Evolutionary conservation across 257 asterid genomes (phyloP), one percentile per base, ranked within the genome.

Genomic region (Gentiana straminea): DNA sequence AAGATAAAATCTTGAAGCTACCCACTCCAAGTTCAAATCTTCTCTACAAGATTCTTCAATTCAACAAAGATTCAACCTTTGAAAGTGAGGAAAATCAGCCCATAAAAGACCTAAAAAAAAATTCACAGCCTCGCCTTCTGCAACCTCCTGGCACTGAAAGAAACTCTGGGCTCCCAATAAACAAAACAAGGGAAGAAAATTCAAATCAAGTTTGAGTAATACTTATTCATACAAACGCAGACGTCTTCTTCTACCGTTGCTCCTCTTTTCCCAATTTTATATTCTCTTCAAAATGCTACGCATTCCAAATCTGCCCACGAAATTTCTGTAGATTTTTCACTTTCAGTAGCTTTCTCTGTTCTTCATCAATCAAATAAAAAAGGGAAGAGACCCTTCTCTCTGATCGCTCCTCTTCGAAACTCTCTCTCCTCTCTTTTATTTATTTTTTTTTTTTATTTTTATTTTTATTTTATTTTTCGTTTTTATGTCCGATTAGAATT

Each of bases 311-410:
- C 59, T 52, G 63, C 66, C 71, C 37, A 7, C 38, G 49, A 34
- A 63, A 38, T 55, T 62, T n/a, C 52, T 52, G 51, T 3, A 41
- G 13, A 33, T 34, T 39, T 49, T 48, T 7, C 46, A 41, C 46
- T 41, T 41, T 41, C 46, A 41, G 46, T 5, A 41, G 46, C 46
- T 41, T 43, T 37, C 46, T 33, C 56, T 41, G 51, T 47, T 59
- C 52, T 56, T 55, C 49, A 47, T 52, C 51, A 61, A 9, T 52
- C 66, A 33, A 72, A 77, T 79, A 65, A 83, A 65, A 75, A 73
- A 72, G 65, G 72, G 80, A 80, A 75, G 77, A 71, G 77, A 71
- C 89, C 83, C 83, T 68, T 77, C 73, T 79, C 80, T 61, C 81
- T 68, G 92, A 80, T 84, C 96, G 84, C 84, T 76, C 52, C 77